A percentile compares a stretch with the other conserved stretches of the same genome.
Evolutionary conservation across 2,329 filamentous ascomycete species (phyloP).

Genomic region (Ophiostoma himal-ulmi): DNA sequence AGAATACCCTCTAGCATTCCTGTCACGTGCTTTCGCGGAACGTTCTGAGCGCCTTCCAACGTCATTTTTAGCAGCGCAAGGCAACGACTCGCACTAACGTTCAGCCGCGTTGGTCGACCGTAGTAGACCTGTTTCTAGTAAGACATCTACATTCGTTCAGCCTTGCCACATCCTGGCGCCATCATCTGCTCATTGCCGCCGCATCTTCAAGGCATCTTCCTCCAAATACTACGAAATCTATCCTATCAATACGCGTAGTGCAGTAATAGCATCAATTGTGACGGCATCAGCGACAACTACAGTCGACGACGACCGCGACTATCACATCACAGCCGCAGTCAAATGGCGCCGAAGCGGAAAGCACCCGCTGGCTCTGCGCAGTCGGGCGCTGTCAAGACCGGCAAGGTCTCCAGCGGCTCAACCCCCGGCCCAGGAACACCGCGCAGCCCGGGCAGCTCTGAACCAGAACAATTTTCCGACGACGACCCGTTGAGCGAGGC

Average conservation of each 20-base stretch:
- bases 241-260: background rate
- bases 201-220: background rate
- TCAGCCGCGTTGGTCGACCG: slow-evolving; percentile 14
- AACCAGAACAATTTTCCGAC: slow-evolving; percentile 50
- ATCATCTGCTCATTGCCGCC: background rate
- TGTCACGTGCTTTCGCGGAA: slow-evolving; percentile 21
- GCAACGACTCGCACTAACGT: slow-evolving; percentile 15
- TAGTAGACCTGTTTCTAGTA: background rate
- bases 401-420: slow-evolving; percentile 51
- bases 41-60: background rate
- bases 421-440: slow-evolving; percentile 58
- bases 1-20: background rate
- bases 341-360: slow-evolving; percentile 65
- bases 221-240: background rate
- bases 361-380: slow-evolving; percentile 43
- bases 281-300: background rate
- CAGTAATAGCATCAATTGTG: background rate
- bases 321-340: background rate
- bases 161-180: background rate
- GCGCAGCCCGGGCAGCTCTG: slow-evolving; percentile 48
- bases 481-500: slow-evolving; percentile 48
- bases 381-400: slow-evolving; percentile 46
- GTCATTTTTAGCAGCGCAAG: slow-evolving; percentile 2
- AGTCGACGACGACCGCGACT: background rate
- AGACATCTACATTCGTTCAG: background rate